Conservation (phyloP, 495 filamentous ascomycete genomes). For the Penicillium daleae region DNA sequence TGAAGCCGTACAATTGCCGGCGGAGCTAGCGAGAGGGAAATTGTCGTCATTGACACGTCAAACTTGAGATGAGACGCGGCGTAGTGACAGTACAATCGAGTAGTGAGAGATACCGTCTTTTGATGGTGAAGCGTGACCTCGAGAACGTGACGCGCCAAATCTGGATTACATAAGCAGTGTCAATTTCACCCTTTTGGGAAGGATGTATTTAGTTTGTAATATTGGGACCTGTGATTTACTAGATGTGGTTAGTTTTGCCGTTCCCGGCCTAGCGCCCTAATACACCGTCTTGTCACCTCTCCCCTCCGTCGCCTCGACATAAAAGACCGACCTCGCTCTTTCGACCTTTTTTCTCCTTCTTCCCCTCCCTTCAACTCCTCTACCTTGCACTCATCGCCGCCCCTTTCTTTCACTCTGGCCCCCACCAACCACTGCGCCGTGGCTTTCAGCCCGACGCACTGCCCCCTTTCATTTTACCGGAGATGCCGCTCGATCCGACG, state of each 20-base stretch:
- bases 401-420: conserved; percentile 26
- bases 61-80: background rate
- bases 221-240: conserved; percentile 26
- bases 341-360: conserved; percentile 10
- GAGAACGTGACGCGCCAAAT: conserved; percentile 1
- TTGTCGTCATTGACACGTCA: conserved; percentile 6
- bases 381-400: conserved; percentile 26
- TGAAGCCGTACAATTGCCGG: conserved; percentile 75
- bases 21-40: conserved; percentile 75
- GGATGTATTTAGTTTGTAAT: background rate
- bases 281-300: conserved; percentile 20
- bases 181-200: background rate
- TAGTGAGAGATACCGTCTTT: background rate
- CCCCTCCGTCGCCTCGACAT: conserved; percentile 3
- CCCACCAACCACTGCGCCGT: conserved; percentile 15
- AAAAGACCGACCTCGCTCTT: background rate
- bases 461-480: conserved; percentile 26
- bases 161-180: conserved; percentile 1
- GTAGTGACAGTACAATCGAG: background rate
- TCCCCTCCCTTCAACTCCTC: conserved; percentile 18
- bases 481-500: conserved; percentile 27
- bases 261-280: conserved; percentile 22
- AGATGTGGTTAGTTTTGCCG: conserved; percentile 21
- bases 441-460: conserved; percentile 13
- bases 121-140: background rate